These are phyloP conservation scores for Pharus latifolius DNA, from an alignment of 176 grass and related monocot genomes.

Conservation along the genomic window DNA sequence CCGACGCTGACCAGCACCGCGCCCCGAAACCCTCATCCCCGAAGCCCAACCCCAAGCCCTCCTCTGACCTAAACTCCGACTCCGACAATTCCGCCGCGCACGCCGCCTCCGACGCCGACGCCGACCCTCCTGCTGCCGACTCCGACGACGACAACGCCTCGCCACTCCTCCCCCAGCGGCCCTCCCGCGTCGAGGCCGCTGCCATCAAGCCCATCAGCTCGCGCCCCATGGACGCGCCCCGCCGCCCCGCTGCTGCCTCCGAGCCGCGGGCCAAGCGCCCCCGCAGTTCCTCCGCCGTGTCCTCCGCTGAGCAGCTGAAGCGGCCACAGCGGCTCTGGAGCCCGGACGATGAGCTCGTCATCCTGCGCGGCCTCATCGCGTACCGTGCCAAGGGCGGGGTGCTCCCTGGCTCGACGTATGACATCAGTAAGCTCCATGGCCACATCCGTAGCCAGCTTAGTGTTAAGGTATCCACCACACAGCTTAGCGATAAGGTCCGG, in stretches of 20 bases:
- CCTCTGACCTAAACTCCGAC: constrained; percentile 16
- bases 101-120: constrained; percentile 16
- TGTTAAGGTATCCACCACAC: constrained; percentile 27
- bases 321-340: constrained; percentile 50
- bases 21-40: background rate
- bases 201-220: constrained; percentile 68
- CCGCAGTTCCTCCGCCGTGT: constrained; percentile 11
- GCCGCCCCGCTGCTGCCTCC: background rate
- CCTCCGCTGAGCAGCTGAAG: constrained; percentile 28
- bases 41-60: constrained; percentile 9
- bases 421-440: constrained; percentile 27
- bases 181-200: constrained; percentile 31
- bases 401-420: constrained; percentile 27
- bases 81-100: constrained; percentile 7
- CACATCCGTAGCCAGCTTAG: constrained; percentile 37
- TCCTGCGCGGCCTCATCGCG: constrained; percentile 37
- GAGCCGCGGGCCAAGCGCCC: constrained; percentile 40
- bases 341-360: constrained; percentile 33
- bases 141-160: constrained; percentile 27
- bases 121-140: background rate
- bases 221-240: constrained; percentile 41
- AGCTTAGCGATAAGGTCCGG: constrained; percentile 52
- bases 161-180: constrained; percentile 16
- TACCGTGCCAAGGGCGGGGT: constrained; percentile 36
- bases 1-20: constrained; percentile 5